Evolutionary conservation across 371 early-diverging fungal species (phyloP).

Genomic region (Zopfochytrium polystomum): DNA sequence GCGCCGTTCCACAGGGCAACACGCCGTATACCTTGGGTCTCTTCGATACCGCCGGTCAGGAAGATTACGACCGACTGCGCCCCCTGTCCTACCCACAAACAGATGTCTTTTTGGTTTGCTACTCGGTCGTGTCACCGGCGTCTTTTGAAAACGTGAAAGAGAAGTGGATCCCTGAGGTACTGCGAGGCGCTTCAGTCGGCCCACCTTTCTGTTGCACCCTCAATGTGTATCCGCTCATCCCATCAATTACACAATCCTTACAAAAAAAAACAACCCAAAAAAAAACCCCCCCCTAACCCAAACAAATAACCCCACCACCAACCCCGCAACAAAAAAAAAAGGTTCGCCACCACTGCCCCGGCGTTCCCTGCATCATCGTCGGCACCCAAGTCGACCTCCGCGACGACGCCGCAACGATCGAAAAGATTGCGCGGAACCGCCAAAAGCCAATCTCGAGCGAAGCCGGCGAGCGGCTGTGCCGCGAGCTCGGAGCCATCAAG

Average conservation of each 20-base stretch:
- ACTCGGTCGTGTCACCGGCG: conserved; percentile 91
- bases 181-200: not conserved
- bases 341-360: conserved; percentile 95
- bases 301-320: not conserved
- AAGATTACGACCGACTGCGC: too few species aligned
- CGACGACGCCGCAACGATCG: conserved; percentile 77
- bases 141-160: conserved; percentile 69
- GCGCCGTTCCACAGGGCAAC: conserved; percentile 35
- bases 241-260: too few species aligned
- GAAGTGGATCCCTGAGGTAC: conserved; percentile 55
- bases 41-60: conserved; percentile 96
- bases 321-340: conserved; percentile 54
- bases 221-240: too few species aligned
- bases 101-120: conserved; percentile 89
- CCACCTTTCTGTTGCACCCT: not conserved
- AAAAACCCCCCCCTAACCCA: too few species aligned
- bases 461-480: conserved; percentile 80
- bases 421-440: conserved; percentile 77
- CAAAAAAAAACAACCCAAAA: too few species aligned
- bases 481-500: conserved; percentile 88
- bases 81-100: conserved; percentile 78
- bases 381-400: conserved; percentile 96
- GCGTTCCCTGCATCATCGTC: conserved; percentile 93
- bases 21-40: conserved; percentile 68
- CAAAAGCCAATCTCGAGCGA: conserved; percentile 81